Percentiles rank a stretch among this genome's conserved stretches.
Conservation (phyloP, 306 rosid species). For the Cucumis hystrix region DNA sequence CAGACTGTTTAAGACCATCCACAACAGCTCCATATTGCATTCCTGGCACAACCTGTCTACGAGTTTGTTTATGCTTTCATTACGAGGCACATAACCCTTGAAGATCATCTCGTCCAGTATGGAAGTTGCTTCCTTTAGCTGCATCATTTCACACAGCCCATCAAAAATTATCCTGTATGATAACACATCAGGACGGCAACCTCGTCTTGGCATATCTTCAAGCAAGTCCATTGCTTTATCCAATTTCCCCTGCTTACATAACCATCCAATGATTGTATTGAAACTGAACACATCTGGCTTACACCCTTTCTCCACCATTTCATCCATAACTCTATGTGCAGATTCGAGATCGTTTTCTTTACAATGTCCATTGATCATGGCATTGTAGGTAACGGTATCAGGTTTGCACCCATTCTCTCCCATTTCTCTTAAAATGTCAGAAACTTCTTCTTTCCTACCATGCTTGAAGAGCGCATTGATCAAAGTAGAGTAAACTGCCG, state of each 20-base stretch:
- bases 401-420: constrained; percentile 30
- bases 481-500: constrained; percentile 38
- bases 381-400: constrained; percentile 52
- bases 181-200: constrained; percentile 37
- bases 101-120: constrained; percentile 68
- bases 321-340: constrained; percentile 42
- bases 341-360: constrained; percentile 38
- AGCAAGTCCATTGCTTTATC: constrained; percentile 53
- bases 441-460: constrained; percentile 47
- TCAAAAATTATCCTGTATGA: constrained; percentile 48
- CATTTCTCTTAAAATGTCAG: constrained; percentile 45
- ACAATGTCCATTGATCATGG: constrained; percentile 53
- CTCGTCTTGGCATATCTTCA: constrained; percentile 54
- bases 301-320: constrained; percentile 32
- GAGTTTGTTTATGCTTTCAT: constrained; percentile 22
- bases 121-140: constrained; percentile 42
- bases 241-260: constrained; percentile 52
- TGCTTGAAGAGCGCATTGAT: constrained; percentile 32
- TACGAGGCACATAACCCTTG: constrained; percentile 36
- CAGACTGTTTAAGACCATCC: constrained; percentile 25
- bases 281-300: constrained; percentile 51
- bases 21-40: constrained; percentile 30
- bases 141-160: constrained; percentile 36
- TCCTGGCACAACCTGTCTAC: constrained; percentile 24
- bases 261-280: constrained; percentile 40